Base-by-base conservation (phyloP, 106 monocot genomes). In the Dioscorea alata region DNA sequence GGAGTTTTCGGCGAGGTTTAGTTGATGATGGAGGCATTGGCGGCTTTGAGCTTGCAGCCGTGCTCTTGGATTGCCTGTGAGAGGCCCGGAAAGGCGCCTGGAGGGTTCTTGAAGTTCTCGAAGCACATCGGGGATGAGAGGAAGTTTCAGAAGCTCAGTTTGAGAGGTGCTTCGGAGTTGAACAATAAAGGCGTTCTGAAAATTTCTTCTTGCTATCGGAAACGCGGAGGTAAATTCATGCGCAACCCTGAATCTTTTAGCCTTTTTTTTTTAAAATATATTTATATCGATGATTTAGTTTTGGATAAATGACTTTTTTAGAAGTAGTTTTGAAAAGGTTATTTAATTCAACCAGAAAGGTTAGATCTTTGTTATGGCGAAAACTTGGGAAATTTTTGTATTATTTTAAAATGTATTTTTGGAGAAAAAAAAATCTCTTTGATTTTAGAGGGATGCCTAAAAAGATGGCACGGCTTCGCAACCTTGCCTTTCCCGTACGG, bases 1-100 rank as follows among this genome's bases (percentile, higher is more conserved):
- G n/a, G 54, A 54, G 12, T 18, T 12, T 22, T 59, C 19, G 59
- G 12, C 23, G 59, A 20, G 19, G 59, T 23, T 12, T 59, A 59
- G 59, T 22, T 19, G 33, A 65, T 23, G 49, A 78, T 78, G 78
- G 78, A 78, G 66, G 54, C 61, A n/a, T 49, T 28, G 13, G 51
- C 52, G 65, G 73, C 57, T 60, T 42, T 78, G 31, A 67, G 78
- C 48, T 23, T 61, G 58, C 34, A 73, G 42, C 61, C 73, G 23
- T 17, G 67, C 32, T 61, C 59, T 4, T 78, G 64, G 67, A 63
- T 42, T 33, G 61, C 60, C 20, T 50, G 31, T 13, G 67, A 58
- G 24, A 35, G 22, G 57, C 49, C 33, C 5, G 13, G n/a, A 20
- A 48, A 67, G 56, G 49, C 54, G 15, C 34, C 71, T 13, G 66